Conservation (phyloP, 2,329 filamentous ascomycete species). For the Penicillium corylophilum region DNA sequence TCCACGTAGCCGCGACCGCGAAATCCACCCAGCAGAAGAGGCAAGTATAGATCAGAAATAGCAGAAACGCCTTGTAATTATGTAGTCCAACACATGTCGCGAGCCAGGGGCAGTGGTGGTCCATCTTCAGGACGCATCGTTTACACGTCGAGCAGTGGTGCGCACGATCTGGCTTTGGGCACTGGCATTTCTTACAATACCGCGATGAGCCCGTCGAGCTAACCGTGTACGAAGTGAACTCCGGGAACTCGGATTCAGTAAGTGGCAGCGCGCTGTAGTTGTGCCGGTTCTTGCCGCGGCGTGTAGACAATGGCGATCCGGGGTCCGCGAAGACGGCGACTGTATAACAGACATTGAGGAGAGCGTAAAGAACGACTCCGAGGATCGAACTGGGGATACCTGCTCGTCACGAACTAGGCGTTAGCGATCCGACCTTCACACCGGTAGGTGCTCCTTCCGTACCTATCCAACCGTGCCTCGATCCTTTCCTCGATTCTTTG, state of each 20-base stretch:
- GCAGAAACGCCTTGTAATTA: conserved; percentile 93
- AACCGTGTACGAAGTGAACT: conserved; percentile 78
- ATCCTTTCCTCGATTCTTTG: conserved; percentile 51
- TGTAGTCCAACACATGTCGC: conserved; percentile 90
- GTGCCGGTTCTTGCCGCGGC: conserved; percentile 31
- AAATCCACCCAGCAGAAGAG: conserved; percentile 83
- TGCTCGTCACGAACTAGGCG: conserved; percentile 13
- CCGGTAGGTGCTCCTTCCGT: conserved; percentile 3
- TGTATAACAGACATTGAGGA: conserved; percentile 88
- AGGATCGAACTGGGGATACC: conserved; percentile 55
- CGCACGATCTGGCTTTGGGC: conserved; percentile 87
- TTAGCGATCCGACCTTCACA: background rate
- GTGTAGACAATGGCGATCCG: conserved; percentile 59
- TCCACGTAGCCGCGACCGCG: conserved; percentile 73
- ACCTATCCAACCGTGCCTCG: conserved; percentile 50
- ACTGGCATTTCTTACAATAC: conserved; percentile 97
- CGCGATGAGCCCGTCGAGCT: conserved; percentile 83
- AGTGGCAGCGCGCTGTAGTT: conserved; percentile 78
- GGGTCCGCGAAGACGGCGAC: conserved; percentile 90
- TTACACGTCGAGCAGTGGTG: conserved; percentile 97
- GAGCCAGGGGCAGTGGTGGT: conserved; percentile 98
- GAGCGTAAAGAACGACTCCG: conserved; percentile 69
- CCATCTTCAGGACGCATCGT: conserved; percentile 97
- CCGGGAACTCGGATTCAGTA: conserved; percentile 61
- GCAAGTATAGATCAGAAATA: conserved; percentile 87